Evolutionary conservation across 2,329 filamentous ascomycete genomes (phyloP).

Genomic region (Colletotrichum musicola): DNA sequence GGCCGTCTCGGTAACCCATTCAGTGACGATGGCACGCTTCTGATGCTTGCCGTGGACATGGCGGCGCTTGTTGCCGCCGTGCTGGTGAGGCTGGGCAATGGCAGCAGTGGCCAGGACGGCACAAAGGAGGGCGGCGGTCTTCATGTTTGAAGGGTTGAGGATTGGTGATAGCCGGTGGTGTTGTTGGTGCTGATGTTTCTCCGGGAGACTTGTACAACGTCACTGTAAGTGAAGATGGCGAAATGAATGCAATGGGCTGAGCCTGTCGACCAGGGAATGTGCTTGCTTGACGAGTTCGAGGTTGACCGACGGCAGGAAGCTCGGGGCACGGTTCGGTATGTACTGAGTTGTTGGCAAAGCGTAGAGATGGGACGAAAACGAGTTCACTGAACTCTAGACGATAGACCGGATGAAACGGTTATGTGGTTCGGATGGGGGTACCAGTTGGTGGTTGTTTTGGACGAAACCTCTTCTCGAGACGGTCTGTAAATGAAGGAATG

Average conservation of each 20-base stretch:
- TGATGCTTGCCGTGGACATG: slow-evolving; percentile 51
- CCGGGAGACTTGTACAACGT: slow-evolving; percentile 25
- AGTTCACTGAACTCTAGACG: slow-evolving; percentile 39
- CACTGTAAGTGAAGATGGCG: slow-evolving; percentile 22
- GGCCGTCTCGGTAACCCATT: slow-evolving; percentile 64
- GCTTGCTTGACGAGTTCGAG: slow-evolving; percentile 28
- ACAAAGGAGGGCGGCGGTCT: slow-evolving; percentile 54
- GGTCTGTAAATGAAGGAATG: slow-evolving; percentile 37
- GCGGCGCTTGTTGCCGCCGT: slow-evolving; percentile 49
- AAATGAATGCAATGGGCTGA: slow-evolving; percentile 35
- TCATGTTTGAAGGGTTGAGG: slow-evolving; percentile 51
- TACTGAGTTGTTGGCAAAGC: slow-evolving; percentile 22
- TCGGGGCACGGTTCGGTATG: slow-evolving; percentile 35
- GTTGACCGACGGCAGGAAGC: slow-evolving; percentile 27
- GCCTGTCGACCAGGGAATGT: slow-evolving; percentile 37
- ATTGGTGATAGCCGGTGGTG: not conserved
- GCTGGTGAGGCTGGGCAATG: slow-evolving; percentile 64
- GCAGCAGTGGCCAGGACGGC: slow-evolving; percentile 59
- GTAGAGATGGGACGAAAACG: slow-evolving; percentile 32
- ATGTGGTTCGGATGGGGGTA: not conserved
- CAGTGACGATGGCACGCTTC: slow-evolving; percentile 59
- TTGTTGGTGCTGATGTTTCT: slow-evolving; percentile 1
- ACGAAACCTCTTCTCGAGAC: slow-evolving; percentile 24
- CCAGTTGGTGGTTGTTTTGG: slow-evolving; percentile 10
- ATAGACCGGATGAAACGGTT: slow-evolving; percentile 32